Conservation (phyloP, 345 rosid genomes). For the Syzygium aromaticum region DNA sequence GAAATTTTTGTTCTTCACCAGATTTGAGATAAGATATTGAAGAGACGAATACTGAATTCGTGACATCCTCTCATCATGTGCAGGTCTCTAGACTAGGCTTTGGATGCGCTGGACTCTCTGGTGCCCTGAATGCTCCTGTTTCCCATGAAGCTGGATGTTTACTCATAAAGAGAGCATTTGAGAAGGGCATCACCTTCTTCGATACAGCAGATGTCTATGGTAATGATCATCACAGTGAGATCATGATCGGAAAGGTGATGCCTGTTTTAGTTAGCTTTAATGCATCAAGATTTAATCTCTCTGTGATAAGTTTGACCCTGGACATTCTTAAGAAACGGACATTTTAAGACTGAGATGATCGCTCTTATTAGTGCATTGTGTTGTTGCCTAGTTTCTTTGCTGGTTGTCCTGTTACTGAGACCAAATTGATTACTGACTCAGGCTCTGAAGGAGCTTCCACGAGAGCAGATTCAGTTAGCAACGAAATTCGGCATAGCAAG, state of each 20-base stretch:
- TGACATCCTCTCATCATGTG: background rate
- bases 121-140: conserved; percentile 23
- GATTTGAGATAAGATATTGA: background rate
- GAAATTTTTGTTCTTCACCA: background rate
- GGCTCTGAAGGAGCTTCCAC: conserved; percentile 47
- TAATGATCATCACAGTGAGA: conserved; percentile 24
- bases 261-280: background rate
- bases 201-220: conserved; percentile 38
- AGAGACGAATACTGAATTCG: background rate
- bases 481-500: conserved; percentile 40
- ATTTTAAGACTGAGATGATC: background rate
- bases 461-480: conserved; percentile 44
- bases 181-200: conserved; percentile 32
- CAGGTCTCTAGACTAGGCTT: conserved; percentile 41
- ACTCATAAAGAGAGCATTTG: conserved; percentile 22
- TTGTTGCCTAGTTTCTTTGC: background rate
- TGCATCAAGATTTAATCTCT: background rate
- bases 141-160: conserved; percentile 37
- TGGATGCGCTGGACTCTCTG: conserved; percentile 41
- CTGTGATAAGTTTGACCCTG: background rate
- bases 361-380: background rate
- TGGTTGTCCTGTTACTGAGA: background rate
- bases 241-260: conserved; percentile 38
- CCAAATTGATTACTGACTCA: background rate
- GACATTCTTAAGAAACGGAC: background rate